These are phyloP conservation scores for Cylindrotheca closterium DNA, from an alignment of 108 stramenopile species.

Conservation along the genomic window DNA sequence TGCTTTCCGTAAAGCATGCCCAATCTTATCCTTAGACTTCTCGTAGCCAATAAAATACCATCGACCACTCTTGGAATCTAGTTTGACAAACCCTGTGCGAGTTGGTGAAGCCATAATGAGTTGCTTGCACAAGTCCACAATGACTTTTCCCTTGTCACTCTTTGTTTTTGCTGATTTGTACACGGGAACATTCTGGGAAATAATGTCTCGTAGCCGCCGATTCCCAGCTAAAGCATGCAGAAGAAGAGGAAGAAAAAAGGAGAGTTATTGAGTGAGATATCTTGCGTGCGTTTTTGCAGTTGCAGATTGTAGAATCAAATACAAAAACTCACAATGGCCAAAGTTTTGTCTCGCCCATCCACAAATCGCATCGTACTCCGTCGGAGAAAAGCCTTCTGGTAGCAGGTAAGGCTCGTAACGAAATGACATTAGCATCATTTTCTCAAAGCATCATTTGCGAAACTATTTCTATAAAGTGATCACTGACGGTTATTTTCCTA, in stretches of 20 bases:
- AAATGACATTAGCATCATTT: conserved; percentile 8
- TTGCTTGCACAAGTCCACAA: conserved; percentile 24
- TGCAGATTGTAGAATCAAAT: neutral
- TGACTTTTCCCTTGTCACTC: conserved; percentile 25
- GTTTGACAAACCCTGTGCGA: conserved; percentile 22
- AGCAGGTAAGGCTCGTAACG: conserved; percentile 7
- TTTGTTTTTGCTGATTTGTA: conserved; percentile 30
- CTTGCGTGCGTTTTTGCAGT: neutral
- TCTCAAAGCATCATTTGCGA: neutral
- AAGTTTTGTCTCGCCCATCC: conserved; percentile 38
- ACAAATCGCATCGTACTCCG: conserved; percentile 28
- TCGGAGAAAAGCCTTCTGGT: conserved; percentile 30
- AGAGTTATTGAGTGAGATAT: neutral
- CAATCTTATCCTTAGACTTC: conserved; percentile 39
- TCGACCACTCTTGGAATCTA: conserved; percentile 21
- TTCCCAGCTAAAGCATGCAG: conserved; percentile 28
- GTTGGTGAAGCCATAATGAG: conserved; percentile 16
- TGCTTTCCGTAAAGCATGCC: conserved; percentile 34
- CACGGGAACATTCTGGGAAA: conserved; percentile 20
- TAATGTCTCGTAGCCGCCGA: conserved; percentile 31
- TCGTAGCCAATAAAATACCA: conserved; percentile 32
- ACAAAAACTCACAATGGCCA: conserved; percentile 27
- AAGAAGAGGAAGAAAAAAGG: neutral
- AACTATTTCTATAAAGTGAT: neutral
- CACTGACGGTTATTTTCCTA: neutral